Conservation (phyloP, 2,329 filamentous ascomycete genomes). For the Colletotrichum noveboracense region DNA sequence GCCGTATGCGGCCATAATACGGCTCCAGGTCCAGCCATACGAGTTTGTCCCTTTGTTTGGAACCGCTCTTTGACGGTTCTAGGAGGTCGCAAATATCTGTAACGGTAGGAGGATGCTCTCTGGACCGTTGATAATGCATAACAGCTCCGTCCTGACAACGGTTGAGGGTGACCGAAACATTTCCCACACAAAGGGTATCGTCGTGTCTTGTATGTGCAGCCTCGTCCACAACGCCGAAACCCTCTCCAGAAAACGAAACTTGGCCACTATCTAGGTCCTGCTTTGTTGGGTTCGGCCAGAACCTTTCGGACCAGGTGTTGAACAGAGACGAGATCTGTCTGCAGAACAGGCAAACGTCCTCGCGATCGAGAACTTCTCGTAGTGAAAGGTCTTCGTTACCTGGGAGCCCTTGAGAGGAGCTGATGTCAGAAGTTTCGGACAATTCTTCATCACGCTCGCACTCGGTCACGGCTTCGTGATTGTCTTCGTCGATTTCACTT, state of each 20-base stretch:
- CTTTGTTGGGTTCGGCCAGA: not conserved
- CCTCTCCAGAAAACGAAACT: not conserved
- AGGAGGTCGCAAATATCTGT: not conserved
- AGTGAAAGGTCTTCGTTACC: not conserved
- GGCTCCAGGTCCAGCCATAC: not conserved
- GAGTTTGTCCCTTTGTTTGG: accelerated
- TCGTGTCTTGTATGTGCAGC: not conserved
- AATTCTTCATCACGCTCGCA: not conserved
- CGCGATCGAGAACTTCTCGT: not conserved
- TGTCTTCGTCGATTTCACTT: accelerated
- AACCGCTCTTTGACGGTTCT: not conserved
- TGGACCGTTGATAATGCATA: not conserved
- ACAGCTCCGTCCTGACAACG: not conserved
- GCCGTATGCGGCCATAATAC: not conserved
- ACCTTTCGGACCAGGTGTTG: not conserved
- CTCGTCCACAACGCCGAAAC: accelerated
- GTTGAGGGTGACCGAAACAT: not conserved
- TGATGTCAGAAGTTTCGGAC: not conserved
- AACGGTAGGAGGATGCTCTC: not conserved
- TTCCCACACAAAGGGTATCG: not conserved
- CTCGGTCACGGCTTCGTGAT: not conserved
- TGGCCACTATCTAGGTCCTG: not conserved
- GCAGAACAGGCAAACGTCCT: not conserved
- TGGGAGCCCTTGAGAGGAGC: not conserved
- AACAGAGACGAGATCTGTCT: not conserved